Evolutionary conservation across 352 stramenopile species (phyloP).

Genomic region (Phytophthora ramorum): DNA sequence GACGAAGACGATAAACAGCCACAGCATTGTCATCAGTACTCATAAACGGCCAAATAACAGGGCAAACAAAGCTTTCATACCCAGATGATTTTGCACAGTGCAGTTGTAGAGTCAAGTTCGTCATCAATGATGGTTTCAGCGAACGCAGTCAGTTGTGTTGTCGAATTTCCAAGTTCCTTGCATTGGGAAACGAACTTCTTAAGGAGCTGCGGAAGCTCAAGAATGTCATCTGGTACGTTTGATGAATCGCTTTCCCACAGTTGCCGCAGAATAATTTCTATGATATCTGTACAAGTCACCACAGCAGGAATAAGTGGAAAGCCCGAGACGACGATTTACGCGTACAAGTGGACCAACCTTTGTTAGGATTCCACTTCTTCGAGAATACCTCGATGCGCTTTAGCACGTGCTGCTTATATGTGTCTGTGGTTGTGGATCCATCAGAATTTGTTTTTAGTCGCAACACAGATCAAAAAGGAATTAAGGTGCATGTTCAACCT

Average conservation of each 20-base stretch:
- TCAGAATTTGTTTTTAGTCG: neutral
- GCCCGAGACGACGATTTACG: neutral
- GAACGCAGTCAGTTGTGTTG: slow-evolving; percentile 33
- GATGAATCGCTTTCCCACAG: slow-evolving; percentile 34
- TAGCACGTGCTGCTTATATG: slow-evolving; percentile 43
- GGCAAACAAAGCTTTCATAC: slow-evolving; percentile 27
- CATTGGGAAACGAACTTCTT: slow-evolving; percentile 29
- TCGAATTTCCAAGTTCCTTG: slow-evolving; percentile 28
- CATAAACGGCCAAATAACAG: neutral
- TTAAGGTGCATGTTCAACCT: slow-evolving; percentile 10
- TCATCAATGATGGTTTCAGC: slow-evolving; percentile 15
- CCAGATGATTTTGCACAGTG: slow-evolving; percentile 58
- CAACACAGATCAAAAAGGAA: neutral
- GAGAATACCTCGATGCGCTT: slow-evolving; percentile 43
- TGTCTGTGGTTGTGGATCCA: slow-evolving; percentile 18
- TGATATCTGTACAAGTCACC: slow-evolving; percentile 30
- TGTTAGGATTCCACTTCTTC: slow-evolving; percentile 38
- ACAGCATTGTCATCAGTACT: slow-evolving; percentile 4
- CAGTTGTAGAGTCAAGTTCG: slow-evolving; percentile 31
- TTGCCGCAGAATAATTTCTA: slow-evolving; percentile 43
- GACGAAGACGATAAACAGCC: slow-evolving; percentile 23
- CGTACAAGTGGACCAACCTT: slow-evolving; percentile 23
- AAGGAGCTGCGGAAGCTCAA: slow-evolving; percentile 45
- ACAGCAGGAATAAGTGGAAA: neutral
- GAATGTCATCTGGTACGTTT: slow-evolving; percentile 17